phyloP scores from a whole-genome alignment of 1,284 basidiomycete genomes.

The Phlebopus sp. region DNA sequence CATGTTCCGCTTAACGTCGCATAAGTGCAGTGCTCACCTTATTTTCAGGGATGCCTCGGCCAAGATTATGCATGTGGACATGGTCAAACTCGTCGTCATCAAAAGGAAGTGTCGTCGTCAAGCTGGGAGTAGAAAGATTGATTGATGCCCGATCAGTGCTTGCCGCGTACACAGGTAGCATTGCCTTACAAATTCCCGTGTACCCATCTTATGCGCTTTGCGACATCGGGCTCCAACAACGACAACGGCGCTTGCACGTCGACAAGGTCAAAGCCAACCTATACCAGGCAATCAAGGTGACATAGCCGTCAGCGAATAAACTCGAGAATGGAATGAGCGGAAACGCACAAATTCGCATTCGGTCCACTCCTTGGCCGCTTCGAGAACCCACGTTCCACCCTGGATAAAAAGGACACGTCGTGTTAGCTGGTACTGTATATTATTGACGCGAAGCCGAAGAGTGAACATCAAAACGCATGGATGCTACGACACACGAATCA shows the following conservation, averaged over 20 bases:
- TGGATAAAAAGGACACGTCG: conserved; percentile 25
- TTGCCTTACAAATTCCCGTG: conserved; percentile 70
- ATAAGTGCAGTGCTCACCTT: conserved; percentile 44
- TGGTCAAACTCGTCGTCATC: conserved; percentile 78
- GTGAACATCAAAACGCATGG: neutral
- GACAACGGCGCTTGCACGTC: conserved; percentile 62
- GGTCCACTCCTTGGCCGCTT: conserved; percentile 70
- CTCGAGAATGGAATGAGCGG: neutral
- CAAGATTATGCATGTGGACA: conserved; percentile 64
- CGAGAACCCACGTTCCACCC: conserved; percentile 69
- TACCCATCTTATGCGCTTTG: conserved; percentile 60
- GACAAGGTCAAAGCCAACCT: conserved; percentile 76
- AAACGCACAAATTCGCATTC: conserved; percentile 60
- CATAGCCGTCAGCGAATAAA: neutral
- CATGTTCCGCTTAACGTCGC: conserved; percentile 8
- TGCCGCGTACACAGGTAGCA: neutral
- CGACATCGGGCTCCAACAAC: conserved; percentile 46
- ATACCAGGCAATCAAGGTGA: neutral
- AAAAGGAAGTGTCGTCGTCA: conserved; percentile 71
- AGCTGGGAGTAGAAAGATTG: conserved; percentile 35
- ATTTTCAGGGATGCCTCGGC: conserved; percentile 68
- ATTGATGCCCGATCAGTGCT: conserved; percentile 5
- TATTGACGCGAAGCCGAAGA: neutral
- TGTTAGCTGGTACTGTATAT: neutral
- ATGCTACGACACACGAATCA: neutral